phyloP scores from a whole-genome alignment of 768 basidiomycete species.

The Pleurotus tuber-regium region DNA sequence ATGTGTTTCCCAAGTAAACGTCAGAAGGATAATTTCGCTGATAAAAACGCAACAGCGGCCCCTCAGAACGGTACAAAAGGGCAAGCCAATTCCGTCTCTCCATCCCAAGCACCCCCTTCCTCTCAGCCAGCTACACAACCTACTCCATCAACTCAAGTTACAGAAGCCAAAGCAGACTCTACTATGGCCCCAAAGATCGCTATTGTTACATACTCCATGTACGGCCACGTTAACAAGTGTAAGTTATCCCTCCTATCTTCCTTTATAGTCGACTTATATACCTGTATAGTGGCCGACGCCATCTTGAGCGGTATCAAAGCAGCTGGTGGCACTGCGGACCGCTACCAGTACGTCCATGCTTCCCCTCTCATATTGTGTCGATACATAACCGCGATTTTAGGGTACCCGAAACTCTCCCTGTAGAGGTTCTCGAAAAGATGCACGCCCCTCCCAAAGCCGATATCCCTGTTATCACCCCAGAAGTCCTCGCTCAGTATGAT shows the following conservation, averaged over 20 bases:
- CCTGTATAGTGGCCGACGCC: conserved; percentile 43
- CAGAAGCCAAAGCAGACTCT: background rate
- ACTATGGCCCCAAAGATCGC: conserved; percentile 35
- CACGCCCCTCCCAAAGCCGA: conserved; percentile 56
- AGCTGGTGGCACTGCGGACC: conserved; percentile 35
- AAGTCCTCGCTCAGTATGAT: conserved; percentile 51
- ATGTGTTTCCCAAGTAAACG: conserved; percentile 11
- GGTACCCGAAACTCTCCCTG: conserved; percentile 62
- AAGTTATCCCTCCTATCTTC: conserved; percentile 19
- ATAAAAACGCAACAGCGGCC: background rate
- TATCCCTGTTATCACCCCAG: conserved; percentile 56
- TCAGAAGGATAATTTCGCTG: conserved; percentile 9
- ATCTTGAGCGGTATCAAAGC: conserved; percentile 28
- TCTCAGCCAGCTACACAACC: background rate
- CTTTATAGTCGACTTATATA: too few species aligned
- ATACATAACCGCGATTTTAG: conserved; percentile 24
- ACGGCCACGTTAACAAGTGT: conserved; percentile 54
- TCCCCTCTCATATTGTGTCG: background rate
- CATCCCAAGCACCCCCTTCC: background rate
- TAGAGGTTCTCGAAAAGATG: conserved; percentile 59
- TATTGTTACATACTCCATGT: conserved; percentile 55
- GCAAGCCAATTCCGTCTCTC: background rate
- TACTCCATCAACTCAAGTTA: background rate
- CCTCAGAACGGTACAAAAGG: conserved; percentile 10
- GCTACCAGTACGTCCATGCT: conserved; percentile 38